Base-by-base conservation (phyloP, 176 grass and related monocot species). In the Chrysopogon serrulatus region DNA sequence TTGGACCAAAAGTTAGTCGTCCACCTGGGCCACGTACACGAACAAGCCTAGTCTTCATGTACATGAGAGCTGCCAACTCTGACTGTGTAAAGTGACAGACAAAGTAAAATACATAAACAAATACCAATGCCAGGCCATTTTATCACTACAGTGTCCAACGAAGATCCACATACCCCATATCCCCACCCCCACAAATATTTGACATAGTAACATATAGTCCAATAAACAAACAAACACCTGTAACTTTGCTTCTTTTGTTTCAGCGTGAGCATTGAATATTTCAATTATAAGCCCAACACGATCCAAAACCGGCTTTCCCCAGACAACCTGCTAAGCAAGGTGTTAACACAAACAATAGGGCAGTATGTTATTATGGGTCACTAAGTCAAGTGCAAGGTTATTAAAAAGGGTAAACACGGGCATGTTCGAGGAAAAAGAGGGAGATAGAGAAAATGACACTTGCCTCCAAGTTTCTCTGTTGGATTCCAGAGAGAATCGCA, bases 251-350 rank as follows among this genome's bases (percentile, higher is more conserved):
- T 98, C 96, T 79, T 92, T 98, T 77, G 93, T 95, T 91, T 95
- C 89, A 65, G 93, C 96, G 71, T 98, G 93, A 85, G 96, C 96
- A 93, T 98, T 88, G 79, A 98, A 98, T 91, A 98, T 98, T 81
- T 98, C 89, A 87, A 95, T 98, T 80, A 98, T 98, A 88, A 98
- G 89, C 27, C 90, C 89, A 65, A 98, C 89, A 74, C 96, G 88
- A 86, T 98, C 96, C 74, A 98, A 80, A 87, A 98, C 93, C 21
- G 96, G 89, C 77, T 87, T 93, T 73, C 77, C 85, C 87, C 88
- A 95, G 73, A 84, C 87, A 84, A 88, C 85, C 96, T 98, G 73
- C 30, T 47, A 86, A 76, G 49, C 15, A 63, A 86, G 67, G 63
- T 74, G 73, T 72, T 23, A 77, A 78, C 8, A 69, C 5, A 57